Conservation (phyloP, 2,329 filamentous ascomycete species). For the Beauveria scarabaeidicola region DNA sequence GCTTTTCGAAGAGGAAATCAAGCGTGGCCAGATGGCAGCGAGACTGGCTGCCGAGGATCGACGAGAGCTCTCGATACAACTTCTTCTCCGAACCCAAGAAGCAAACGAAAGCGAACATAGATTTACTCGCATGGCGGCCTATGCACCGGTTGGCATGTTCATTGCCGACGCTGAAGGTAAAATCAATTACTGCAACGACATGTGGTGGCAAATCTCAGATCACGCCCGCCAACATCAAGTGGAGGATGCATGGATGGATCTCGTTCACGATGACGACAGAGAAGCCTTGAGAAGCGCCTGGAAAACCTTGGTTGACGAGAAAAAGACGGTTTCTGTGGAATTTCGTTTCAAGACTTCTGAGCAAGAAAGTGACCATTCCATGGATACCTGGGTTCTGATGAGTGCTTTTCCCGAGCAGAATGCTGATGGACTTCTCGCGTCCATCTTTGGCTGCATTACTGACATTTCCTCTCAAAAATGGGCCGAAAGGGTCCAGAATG, state of each 20-base stretch:
- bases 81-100: constrained; percentile 56
- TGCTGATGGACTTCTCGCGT: constrained; percentile 55
- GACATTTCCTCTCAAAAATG: constrained; percentile 82
- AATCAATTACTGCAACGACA: constrained; percentile 75
- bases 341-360: constrained; percentile 67
- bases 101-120: constrained; percentile 63
- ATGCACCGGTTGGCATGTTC: constrained; percentile 76
- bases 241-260: constrained; percentile 63
- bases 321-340: constrained; percentile 58
- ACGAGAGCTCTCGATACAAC: constrained; percentile 67
- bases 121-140: constrained; percentile 78
- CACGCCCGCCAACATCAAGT: constrained; percentile 51
- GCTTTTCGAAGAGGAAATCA: constrained; percentile 75
- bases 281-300: constrained; percentile 51
- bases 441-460: constrained; percentile 72
- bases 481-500: constrained; percentile 71
- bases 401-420: constrained; percentile 67
- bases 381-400: constrained; percentile 71
- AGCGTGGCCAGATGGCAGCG: constrained; percentile 63
- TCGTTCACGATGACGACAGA: constrained; percentile 59
- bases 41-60: constrained; percentile 67
- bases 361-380: constrained; percentile 48
- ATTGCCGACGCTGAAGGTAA: constrained; percentile 64
- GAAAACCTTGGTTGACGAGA: constrained; percentile 52
- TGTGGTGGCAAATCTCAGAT: constrained; percentile 64